phyloP scores from a whole-genome alignment of 2,329 filamentous ascomycete genomes.

The Ascochyta koolunga region DNA sequence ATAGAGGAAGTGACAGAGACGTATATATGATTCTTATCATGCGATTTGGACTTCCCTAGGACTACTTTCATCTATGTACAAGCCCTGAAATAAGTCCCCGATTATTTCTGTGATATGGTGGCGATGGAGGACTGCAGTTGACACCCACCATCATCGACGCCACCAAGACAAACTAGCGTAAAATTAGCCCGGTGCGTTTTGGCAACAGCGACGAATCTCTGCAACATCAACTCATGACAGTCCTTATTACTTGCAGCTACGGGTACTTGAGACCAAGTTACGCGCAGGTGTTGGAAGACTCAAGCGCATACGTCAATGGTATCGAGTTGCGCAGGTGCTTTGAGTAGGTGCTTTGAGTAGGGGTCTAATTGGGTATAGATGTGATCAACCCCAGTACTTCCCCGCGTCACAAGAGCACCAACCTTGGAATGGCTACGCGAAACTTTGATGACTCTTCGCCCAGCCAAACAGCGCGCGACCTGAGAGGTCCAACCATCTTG shows the following conservation, averaged over 20 bases:
- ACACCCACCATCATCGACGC: constrained; percentile 2
- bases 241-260: not conserved
- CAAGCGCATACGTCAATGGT: not conserved
- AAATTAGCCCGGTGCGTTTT: not conserved
- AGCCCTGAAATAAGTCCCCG: not conserved
- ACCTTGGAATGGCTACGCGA: constrained; percentile 20
- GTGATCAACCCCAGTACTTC: constrained; percentile 13
- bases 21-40: no score
- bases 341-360: not conserved
- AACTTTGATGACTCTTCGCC: constrained; percentile 18
- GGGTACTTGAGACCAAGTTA: not conserved
- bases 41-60: no score
- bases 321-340: not conserved
- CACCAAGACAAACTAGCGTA: not conserved
- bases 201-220: not conserved
- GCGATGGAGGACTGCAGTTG: no score
- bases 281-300: not conserved
- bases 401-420: constrained; percentile 30
- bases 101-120: constrained; percentile 1
- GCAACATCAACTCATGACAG: not conserved
- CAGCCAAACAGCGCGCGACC: constrained; percentile 15
- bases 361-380: constrained; percentile 1
- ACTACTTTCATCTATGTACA: no score
- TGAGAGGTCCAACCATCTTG: constrained; percentile 17
- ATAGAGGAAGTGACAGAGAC: no score